Base-by-base conservation (phyloP, 169 alveolate genomes). In the Cryptosporidium ubiquitum region DNA sequence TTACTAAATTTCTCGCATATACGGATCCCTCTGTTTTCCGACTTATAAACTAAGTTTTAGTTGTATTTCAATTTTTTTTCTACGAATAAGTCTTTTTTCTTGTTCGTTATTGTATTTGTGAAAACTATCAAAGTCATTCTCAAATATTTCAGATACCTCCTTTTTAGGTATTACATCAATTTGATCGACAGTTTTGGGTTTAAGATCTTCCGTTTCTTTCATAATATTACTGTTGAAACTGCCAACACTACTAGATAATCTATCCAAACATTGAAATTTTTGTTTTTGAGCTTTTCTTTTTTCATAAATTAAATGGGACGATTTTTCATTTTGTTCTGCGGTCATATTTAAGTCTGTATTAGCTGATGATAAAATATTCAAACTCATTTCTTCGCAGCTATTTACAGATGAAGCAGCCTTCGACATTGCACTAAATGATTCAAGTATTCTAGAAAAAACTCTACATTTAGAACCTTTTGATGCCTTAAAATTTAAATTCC, bases 371-470 rank as follows among this genome's bases (percentile, higher is more conserved):
- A 64, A 18, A 39, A 9, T 39, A n/a, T n/a, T 9, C 16, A 14
- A 5, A 42, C 20, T 2, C 7, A n/a, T 39, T 12, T 69, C 39
- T 47, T 40, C 64, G n/a, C 7, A 39, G 29, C 20, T 69, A 69
- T 39, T 47, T 14, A 44, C 0, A 9, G 84, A 69, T 39, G 18
- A n/a, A 20, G 12, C 16, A 42, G 68, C 33, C 20, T 33, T 23
- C 4, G 39, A n/a, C 7, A 37, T 31, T 18, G 51, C 20, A 5
- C 9, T 61, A 66, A 61, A 79, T 33, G 89, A 79, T 7, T 79
- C 89, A 5, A 79, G n/a, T 3, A 79, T 23, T 64, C 89, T 79
- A n/a, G 79, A 60, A 64, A 61, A 79, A 79, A 79, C 89, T 44
- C 55, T 79, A 26, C 89, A 79, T 37, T 52, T 64, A 12, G 75